Evolutionary conservation across 371 early-diverging fungal genomes (phyloP), one percentile per base, ranked within the genome.

Genomic region (Actinomucor elegans): DNA sequence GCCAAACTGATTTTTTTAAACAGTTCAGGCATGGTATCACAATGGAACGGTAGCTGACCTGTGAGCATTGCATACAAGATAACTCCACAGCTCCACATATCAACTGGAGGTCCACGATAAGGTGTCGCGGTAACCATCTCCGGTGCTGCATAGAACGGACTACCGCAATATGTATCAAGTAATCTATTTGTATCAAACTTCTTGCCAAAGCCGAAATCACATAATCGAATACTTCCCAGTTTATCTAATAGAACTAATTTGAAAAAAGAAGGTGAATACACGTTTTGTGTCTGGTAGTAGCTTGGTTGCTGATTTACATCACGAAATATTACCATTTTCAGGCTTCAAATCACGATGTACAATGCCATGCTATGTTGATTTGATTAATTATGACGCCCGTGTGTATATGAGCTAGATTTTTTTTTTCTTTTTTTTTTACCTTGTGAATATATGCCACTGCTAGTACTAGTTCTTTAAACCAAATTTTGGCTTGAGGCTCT

Each of bases 311-410:
- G n/a, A n/a, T 24, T 41, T 11, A 33, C 2, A 33, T 12, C 7
- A 21, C 11, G 20, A 23, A 12, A 1, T 24, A 0, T 41, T 66
- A 74, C 75, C 75, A 70, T 99, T 99, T 57, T 88, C 90, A 66
- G 97, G 96, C 66, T 99, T 99, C 12, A 99, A 73, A 70, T 99
- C 99, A 42, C 99, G 89, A 74, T 99, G 98, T 48, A 95, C 92
- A 40, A 92, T 79, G 33, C 10, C 27, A 48, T 48, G 27, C 73
- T 79, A 37, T 45, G 14, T 23, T 14, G 4, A 26, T n/a, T n/a
- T n/a, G n/a, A n/a, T n/a, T n/a, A n/a, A n/a, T n/a, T n/a, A n/a
- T n/a, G n/a, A n/a, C n/a, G n/a, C n/a, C n/a, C n/a, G n/a, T n/a
- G 28, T 15, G 18, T 9, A 23, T n/a, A n/a, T n/a, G n/a, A n/a